Base-by-base conservation (phyloP, 495 filamentous ascomycete genomes). In the Pseudomonodictys pantanalensis region DNA sequence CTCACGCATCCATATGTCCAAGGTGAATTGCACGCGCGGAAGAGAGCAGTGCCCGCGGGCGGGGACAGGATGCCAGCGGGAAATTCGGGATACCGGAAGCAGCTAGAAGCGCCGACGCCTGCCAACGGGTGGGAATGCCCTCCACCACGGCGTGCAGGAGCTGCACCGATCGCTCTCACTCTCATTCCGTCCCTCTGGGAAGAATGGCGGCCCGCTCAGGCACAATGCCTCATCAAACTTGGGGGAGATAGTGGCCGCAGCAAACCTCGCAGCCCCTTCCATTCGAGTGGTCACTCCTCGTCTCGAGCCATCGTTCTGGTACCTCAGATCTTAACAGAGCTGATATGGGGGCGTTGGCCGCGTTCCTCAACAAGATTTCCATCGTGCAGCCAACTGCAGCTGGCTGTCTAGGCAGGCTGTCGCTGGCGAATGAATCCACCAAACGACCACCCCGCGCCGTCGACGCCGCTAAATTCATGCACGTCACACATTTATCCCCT, bases 401-500 rank as follows among this genome's bases (percentile, higher is more conserved):
- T 44, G 7, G n/a, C 56, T 25, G 12, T 12, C 38, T 41, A 18
- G 38, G 38, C 32, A 42, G 8, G 15, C 15, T 24, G 22, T 20
- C 30, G 28, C 20, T 25, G 20, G 44, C 18, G 22, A n/a, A 10
- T 22, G 3, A 24, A 42, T 30, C 58, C 43, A 49, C 30, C 43
- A 42, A n/a, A n/a, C n/a, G n/a, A n/a, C n/a, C n/a, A 42, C 51
- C 58, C 58, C 58, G 29, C 58, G 23, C 43, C 4, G 32, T 20
- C 22, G 41, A 52, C 47, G 48, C 25, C 58, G 52, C 58, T 55
- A 55, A 56, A 50, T 38, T 58, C 49, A n/a, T 60, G 58, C 58
- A 60, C 58, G 58, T 43, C 56, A 60, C 58, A 52, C 41, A 55
- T 57, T 57, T 51, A 43, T 39, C 48, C 45, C 45, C 44, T 44